Conservation (phyloP, 192 early-diverging fungal species). For the Phlyctochytrium bullatum region DNA sequence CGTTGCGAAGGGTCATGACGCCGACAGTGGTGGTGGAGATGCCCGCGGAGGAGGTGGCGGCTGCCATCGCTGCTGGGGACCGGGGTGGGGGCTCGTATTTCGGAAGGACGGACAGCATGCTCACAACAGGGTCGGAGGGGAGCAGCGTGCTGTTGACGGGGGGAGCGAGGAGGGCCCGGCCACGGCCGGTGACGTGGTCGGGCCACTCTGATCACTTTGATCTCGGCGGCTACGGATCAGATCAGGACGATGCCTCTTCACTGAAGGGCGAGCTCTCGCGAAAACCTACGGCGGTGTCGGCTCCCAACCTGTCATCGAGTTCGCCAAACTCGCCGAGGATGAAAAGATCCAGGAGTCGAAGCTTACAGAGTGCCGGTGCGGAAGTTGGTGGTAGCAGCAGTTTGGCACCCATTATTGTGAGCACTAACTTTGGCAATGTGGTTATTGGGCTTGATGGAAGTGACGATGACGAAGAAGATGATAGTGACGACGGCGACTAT, state of each 20-base stretch:
- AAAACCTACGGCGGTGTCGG: background rate
- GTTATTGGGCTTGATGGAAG: background rate
- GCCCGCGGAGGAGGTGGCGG: background rate
- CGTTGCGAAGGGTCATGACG: background rate
- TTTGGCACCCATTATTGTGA: background rate
- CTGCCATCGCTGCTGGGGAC: background rate
- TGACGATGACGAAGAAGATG: background rate
- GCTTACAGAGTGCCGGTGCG: too few species aligned
- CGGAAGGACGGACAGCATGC: background rate
- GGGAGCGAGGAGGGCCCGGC: background rate
- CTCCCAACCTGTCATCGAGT: background rate
- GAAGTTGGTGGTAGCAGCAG: too few species aligned
- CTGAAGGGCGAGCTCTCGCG: too few species aligned
- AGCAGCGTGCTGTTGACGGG: background rate
- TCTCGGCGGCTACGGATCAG: too few species aligned
- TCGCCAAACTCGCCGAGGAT: background rate
- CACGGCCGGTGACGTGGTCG: slow-evolving; percentile 6
- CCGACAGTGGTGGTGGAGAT: background rate
- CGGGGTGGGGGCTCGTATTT: too few species aligned
- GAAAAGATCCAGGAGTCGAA: background rate
- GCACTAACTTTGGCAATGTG: slow-evolving; percentile 3
- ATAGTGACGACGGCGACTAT: background rate
- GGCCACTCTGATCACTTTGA: background rate
- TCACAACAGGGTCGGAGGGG: background rate
- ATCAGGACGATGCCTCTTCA: too few species aligned